phyloP scores from a whole-genome alignment of 257 asterid species.

The Henckelia pumila region DNA sequence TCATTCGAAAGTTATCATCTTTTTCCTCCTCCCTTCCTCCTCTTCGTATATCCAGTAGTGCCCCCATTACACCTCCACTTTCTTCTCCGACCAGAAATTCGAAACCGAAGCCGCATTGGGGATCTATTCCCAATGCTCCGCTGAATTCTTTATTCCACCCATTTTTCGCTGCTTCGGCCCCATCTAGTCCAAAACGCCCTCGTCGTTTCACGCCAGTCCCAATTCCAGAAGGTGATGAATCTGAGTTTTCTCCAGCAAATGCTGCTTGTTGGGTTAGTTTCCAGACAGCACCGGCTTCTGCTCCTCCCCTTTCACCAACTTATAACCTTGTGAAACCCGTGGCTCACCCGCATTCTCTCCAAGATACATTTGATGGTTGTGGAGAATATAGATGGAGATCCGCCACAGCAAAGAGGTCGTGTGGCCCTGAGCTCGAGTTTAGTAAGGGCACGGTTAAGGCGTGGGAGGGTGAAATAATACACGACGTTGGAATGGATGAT shows the following conservation, averaged over 20 bases:
- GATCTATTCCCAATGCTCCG: constrained; percentile 42
- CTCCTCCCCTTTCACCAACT: constrained; percentile 61
- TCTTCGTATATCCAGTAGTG: constrained; percentile 73
- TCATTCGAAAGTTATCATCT: constrained; percentile 47
- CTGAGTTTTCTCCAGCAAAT: constrained; percentile 36
- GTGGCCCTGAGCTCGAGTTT: constrained; percentile 73
- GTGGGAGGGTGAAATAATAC: constrained; percentile 78
- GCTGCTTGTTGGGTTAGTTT: constrained; percentile 51
- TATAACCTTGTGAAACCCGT: constrained; percentile 56
- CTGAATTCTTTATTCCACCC: constrained; percentile 49
- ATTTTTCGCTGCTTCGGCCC: constrained; percentile 71
- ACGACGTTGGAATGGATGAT: constrained; percentile 64
- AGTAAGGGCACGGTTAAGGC: constrained; percentile 60
- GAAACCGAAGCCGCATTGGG: constrained; percentile 59
- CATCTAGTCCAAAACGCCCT: constrained; percentile 75
- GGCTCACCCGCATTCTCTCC: constrained; percentile 34
- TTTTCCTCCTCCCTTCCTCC: constrained; percentile 54
- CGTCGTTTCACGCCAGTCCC: constrained; percentile 52
- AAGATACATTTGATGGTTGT: constrained; percentile 28
- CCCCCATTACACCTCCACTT: constrained; percentile 87
- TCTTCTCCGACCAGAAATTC: constrained; percentile 78
- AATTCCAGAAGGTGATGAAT: constrained; percentile 79
- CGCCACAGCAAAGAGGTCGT: constrained; percentile 42
- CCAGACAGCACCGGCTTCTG: constrained; percentile 33
- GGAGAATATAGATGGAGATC: constrained; percentile 51